A percentile compares a stretch with the other conserved stretches of the same genome.
Conservation (phyloP, 1,139 yeast species). For the Eremothecium gossypii region DNA sequence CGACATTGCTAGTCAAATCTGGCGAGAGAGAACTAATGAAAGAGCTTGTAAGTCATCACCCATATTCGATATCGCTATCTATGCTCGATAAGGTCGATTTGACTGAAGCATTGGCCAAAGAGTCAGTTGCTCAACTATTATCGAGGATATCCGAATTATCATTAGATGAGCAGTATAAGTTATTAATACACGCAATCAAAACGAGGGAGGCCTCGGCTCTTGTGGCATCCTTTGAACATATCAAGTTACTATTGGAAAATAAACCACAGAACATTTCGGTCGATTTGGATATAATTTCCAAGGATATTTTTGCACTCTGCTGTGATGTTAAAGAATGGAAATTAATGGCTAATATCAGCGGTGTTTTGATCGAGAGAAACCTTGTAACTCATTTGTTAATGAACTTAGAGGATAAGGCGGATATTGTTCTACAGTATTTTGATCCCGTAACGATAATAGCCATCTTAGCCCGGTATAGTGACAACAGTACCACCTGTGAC, state of each 20-base stretch:
- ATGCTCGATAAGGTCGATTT: background rate
- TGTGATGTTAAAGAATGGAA: slow-evolving; percentile 1
- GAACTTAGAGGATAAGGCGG: background rate
- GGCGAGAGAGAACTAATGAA: slow-evolving; percentile 7
- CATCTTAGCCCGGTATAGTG: slow-evolving; percentile 9
- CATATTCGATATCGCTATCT: background rate
- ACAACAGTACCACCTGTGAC: slow-evolving; percentile 7
- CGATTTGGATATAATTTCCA: background rate
- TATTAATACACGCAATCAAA: background rate
- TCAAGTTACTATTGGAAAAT: background rate
- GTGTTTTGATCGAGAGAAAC: background rate
- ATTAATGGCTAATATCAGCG: background rate
- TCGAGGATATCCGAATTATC: background rate
- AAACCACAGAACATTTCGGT: background rate
- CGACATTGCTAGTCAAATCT: slow-evolving; percentile 6
- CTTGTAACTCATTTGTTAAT: background rate
- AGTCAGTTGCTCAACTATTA: background rate
- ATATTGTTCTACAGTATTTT: background rate
- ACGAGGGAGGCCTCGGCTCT: background rate
- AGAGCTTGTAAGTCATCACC: slow-evolving; percentile 6
- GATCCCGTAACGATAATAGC: slow-evolving; percentile 4
- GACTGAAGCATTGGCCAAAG: background rate
- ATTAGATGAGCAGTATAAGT: background rate
- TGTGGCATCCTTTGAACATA: background rate
- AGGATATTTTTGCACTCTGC: background rate